Conservation (phyloP, 1,139 yeast genomes). For the Sugiyamaella pinicola region DNA sequence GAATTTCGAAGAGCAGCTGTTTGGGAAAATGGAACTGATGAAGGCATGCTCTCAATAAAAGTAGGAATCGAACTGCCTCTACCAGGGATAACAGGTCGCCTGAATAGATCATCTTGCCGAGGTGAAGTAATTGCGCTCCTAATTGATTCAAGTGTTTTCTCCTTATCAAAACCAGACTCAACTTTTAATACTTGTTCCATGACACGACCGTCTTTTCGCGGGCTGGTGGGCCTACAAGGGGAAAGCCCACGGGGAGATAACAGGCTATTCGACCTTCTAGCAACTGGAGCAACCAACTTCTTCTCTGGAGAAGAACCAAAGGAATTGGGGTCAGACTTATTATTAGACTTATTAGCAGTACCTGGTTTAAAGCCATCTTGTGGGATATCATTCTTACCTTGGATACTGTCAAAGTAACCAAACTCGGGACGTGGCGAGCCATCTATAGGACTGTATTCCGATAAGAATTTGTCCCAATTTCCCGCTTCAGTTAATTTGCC, state of each 20-base stretch:
- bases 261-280: conserved; percentile 6
- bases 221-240: conserved; percentile 7
- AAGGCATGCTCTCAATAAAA: conserved; percentile 9
- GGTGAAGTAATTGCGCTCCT: conserved; percentile 11
- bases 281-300: conserved; percentile 8
- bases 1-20: neutral
- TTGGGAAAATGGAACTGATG: too few relatives aligned
- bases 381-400: neutral
- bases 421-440: neutral
- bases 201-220: conserved; percentile 8
- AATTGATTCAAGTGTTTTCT: conserved; percentile 21
- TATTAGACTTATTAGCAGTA: neutral
- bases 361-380: too few relatives aligned
- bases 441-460: neutral
- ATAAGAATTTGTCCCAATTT: neutral
- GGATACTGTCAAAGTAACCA: neutral
- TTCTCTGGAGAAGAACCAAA: conserved; percentile 5
- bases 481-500: neutral
- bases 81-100: conserved; percentile 15
- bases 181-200: conserved; percentile 15
- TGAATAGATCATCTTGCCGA: conserved; percentile 11
- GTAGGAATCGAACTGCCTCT: conserved; percentile 25
- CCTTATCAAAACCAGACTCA: conserved; percentile 27
- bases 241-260: conserved; percentile 7
- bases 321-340: neutral